phyloP scores from a whole-genome alignment of 768 basidiomycete species.

The Amanita rimosa region DNA sequence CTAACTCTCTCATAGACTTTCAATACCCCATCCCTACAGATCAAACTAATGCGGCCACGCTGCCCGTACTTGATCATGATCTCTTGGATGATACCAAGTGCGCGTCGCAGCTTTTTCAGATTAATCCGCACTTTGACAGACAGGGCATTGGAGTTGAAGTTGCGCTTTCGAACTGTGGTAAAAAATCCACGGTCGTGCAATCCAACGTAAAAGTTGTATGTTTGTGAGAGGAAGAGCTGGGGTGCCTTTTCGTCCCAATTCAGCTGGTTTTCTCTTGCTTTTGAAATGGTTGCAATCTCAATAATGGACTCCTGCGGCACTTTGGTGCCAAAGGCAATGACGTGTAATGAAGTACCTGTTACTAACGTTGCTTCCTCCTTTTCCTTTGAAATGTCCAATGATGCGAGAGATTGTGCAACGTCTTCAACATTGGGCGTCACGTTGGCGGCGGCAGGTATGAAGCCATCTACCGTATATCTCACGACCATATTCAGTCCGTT shows the following conservation, averaged over 20 bases:
- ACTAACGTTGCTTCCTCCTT: slow-evolving; percentile 4
- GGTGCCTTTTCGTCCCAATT: slow-evolving; percentile 55
- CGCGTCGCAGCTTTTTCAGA: slow-evolving; percentile 23
- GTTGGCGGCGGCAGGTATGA: not conserved
- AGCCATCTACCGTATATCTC: slow-evolving; percentile 40
- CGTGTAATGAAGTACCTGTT: slow-evolving; percentile 9
- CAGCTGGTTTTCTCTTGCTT: slow-evolving; percentile 17
- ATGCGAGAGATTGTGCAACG: slow-evolving; percentile 21
- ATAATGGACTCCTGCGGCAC: slow-evolving; percentile 32
- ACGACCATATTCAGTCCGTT: slow-evolving; percentile 47
- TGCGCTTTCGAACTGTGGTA: slow-evolving; percentile 33
- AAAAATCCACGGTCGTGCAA: slow-evolving; percentile 48
- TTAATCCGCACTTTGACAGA: slow-evolving; percentile 23
- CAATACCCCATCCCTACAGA: slow-evolving; percentile 34
- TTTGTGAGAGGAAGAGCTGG: slow-evolving; percentile 63
- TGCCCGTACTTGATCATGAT: slow-evolving; percentile 41
- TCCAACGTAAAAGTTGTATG: slow-evolving; percentile 46
- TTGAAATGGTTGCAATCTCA: slow-evolving; percentile 35
- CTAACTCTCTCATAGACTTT: slow-evolving; percentile 38
- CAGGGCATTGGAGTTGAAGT: slow-evolving; percentile 13
- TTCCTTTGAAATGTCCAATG: slow-evolving; percentile 12
- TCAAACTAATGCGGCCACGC: slow-evolving; percentile 41
- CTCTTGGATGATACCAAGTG: slow-evolving; percentile 32
- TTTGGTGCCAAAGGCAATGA: slow-evolving; percentile 15
- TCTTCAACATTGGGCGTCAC: slow-evolving; percentile 15